phyloP scores from a whole-genome alignment of 768 basidiomycete species.

The Serendipita sp. region DNA sequence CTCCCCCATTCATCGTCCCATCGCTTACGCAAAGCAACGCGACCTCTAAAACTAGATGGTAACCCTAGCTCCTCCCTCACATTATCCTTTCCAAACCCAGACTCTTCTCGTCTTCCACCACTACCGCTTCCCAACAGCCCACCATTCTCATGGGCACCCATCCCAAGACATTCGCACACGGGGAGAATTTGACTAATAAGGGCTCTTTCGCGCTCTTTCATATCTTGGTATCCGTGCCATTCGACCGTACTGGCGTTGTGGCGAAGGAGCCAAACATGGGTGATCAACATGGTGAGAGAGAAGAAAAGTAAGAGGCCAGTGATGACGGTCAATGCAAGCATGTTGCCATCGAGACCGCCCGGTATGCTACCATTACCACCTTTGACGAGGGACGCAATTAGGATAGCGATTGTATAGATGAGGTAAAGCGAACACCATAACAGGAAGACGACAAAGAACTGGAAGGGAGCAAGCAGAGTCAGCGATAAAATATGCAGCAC shows the following conservation, averaged over 20 bases:
- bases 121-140: not conserved
- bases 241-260: constrained; percentile 68
- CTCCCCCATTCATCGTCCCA: constrained; percentile 79
- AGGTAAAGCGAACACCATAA: constrained; percentile 55
- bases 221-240: constrained; percentile 37
- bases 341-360: constrained; percentile 21
- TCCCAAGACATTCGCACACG: constrained; percentile 27
- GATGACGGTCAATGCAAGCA: constrained; percentile 54
- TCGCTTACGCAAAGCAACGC: constrained; percentile 17
- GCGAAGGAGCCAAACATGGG: constrained; percentile 47
- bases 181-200: constrained; percentile 34
- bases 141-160: not conserved
- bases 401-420: constrained; percentile 41
- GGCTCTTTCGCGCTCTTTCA: constrained; percentile 48
- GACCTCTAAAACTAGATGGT: constrained; percentile 8
- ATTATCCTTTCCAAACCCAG: too few species aligned
- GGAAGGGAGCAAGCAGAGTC: constrained; percentile 7
- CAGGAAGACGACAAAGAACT: constrained; percentile 79
- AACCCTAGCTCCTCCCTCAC: not conserved
- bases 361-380: too few species aligned
- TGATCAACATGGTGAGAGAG: constrained; percentile 34
- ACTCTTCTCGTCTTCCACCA: too few species aligned
- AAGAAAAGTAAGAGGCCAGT: constrained; percentile 62
- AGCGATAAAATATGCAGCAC: not conserved
- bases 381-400: constrained; percentile 25